Evolutionary conservation across 2,329 filamentous ascomycete genomes (phyloP), one percentile per base, ranked within the genome.

Genomic region (Aspergillus versicolor): DNA sequence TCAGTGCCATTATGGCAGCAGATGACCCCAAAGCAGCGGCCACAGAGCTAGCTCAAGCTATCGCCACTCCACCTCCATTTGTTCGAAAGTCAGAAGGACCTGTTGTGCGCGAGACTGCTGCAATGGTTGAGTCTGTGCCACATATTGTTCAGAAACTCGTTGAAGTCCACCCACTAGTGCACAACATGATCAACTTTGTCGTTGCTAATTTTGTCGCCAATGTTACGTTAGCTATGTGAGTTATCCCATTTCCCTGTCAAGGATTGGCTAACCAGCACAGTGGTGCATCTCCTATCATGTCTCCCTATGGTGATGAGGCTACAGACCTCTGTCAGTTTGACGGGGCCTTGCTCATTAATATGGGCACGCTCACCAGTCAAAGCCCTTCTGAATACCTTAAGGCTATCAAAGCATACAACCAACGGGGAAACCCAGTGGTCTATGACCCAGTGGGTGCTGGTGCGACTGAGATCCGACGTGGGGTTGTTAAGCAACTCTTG

Each of bases 111-210:
- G 68, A 74, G 19, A 61, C 61, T 17, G 59, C 65, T 17, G 56
- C 62, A 5, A 55, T 80, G 40, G 34, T 75, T 6, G 60, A 68
- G n/a, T 65, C 72, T 27, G 70, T 79, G 4, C 75, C 77, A 3
- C 56, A 65, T 3, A 75, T 89, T 17, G 79, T 95, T 43, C 79
- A 77, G 58, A 79, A 81, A 5, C 82, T 96, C 47, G 84, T 84
- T 5, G 72, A 79, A 2, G 80, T 76, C 43, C 87, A 84, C 56
- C 92, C 92, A 0, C 81, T 97, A 21, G 89, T 89, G 50, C 93
- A 97, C 76, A 97, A 96, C 76, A 97, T 97, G 91, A 97, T 94
- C 52, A 97, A 97, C 72, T 82, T 92, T 52, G 93, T 97, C 0
- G 93, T 97, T 21, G 92, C 96, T 69, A 96, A 97, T 76, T 90